Conservation (phyloP, 371 early-diverging fungal genomes). For the Rhizopus sp. region DNA sequence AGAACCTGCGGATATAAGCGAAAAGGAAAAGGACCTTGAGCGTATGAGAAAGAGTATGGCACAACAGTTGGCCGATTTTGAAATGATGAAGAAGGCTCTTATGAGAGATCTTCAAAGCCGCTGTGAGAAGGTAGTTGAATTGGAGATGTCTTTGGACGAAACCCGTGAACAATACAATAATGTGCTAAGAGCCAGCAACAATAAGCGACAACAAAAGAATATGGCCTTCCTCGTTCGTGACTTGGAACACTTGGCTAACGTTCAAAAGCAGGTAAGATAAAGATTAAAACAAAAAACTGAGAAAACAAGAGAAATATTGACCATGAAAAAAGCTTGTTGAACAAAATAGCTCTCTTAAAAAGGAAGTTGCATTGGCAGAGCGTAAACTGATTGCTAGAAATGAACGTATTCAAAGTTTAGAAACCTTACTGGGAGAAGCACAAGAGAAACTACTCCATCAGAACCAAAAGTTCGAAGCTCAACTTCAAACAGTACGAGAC, state of each 20-base stretch:
- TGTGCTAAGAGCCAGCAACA: constrained; percentile 77
- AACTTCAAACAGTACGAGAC: constrained; percentile 78
- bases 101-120: constrained; percentile 94
- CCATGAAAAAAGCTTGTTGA: constrained; percentile 71
- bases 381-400: constrained; percentile 87
- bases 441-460: constrained; percentile 74
- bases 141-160: constrained; percentile 93
- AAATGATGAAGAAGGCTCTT: constrained; percentile 93
- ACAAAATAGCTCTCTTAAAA: constrained; percentile 91
- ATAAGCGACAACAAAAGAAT: constrained; percentile 86
- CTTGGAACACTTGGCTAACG: constrained; percentile 89
- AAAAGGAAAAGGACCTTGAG: constrained; percentile 86
- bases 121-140: constrained; percentile 93
- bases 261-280: constrained; percentile 77
- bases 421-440: constrained; percentile 76
- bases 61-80: constrained; percentile 91
- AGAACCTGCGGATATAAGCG: constrained; percentile 31
- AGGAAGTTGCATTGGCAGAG: constrained; percentile 85
- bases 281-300: not conserved
- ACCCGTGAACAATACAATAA: constrained; percentile 87
- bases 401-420: constrained; percentile 89
- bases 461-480: constrained; percentile 86
- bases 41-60: constrained; percentile 86
- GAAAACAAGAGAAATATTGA: not conserved
- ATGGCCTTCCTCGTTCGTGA: constrained; percentile 94